Evolutionary conservation across 768 basidiomycete genomes (phyloP), one percentile per base, ranked within the genome.

Genomic region (Leccinum subgranulosum): DNA sequence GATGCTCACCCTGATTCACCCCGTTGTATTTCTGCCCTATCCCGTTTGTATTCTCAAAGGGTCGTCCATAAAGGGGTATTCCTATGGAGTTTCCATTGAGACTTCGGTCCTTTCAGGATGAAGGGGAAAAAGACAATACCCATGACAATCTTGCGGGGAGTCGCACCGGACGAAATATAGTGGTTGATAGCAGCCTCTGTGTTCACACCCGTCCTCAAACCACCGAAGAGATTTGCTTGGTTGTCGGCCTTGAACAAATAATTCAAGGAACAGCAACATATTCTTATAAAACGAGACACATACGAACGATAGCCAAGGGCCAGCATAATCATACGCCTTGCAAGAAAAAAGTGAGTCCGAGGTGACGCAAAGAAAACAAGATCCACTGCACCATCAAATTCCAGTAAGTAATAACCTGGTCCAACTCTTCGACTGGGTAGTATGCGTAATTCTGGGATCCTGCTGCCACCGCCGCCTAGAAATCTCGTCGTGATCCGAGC

Each of bases 11-110:
- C 34, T 15, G 0, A 63, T 79, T 66, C 68, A 87, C 85, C 14
- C 90, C 89, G 28, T 68, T 82, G 74, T 85, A 94, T 4, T 89
- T 69, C 41, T 79, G 73, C 6, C 89, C 88, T 57, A 92, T 75
- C 6, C 87, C 87, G 34, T 68, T 64, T 1, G 90, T 92, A 31
- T 81, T 74, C 66, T 88, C 85, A 65, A 92, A 94, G 1, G 86
- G 84, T 63, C 85, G 84, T 0, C 90, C 91, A 64, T 92, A 94
- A 4, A 92, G 76, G 4, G 92, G 92, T 68, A 92, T 86, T 53
- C 90, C 85, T 56, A 19, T 17, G n/a, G 9, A 47, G 19, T n/a
- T 31, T 17, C 21, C 3, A 25, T 49, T 49, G 15, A 47, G 33
- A 41, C 7, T 1, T 19, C 1, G 4, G 6, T 15, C 15, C 28